These are phyloP conservation scores for Apiospora malaysiana DNA, from an alignment of 2,329 filamentous ascomycete species.

Conservation along the genomic window DNA sequence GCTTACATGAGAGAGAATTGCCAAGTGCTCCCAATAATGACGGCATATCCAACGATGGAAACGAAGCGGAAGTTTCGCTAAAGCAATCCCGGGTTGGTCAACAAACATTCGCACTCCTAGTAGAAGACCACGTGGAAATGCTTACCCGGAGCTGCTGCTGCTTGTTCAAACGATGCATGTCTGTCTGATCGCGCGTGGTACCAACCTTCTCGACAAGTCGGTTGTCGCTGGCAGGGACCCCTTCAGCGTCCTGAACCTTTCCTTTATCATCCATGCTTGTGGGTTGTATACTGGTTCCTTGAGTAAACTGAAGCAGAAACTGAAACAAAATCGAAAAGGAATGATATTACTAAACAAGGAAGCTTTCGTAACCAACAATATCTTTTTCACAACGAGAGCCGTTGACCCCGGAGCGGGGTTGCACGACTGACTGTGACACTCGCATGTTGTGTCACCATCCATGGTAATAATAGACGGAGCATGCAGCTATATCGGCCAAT, in stretches of 20 bases:
- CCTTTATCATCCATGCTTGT: neutral
- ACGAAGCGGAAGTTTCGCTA: conserved; percentile 23
- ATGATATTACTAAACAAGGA: neutral
- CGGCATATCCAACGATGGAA: conserved; percentile 22
- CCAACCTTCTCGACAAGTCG: neutral
- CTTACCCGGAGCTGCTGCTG: neutral
- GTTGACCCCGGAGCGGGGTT: neutral
- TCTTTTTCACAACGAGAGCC: neutral
- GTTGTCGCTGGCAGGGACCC: neutral
- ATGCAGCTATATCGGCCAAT: neutral
- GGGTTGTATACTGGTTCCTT: neutral
- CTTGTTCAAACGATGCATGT: neutral
- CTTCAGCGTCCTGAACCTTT: too few species aligned
- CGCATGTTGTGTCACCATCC: neutral
- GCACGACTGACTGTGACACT: neutral
- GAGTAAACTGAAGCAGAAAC: neutral
- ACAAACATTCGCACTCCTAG: neutral
- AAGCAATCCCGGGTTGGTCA: neutral
- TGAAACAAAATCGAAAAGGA: too few species aligned
- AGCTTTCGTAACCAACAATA: neutral
- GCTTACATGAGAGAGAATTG: conserved; percentile 6
- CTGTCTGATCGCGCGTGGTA: neutral
- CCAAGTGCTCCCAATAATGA: conserved; percentile 19
- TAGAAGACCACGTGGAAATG: too few species aligned
- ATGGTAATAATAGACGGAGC: neutral